Base-by-base conservation (phyloP, 306 rosid species). In the Prinsepia uniflora region DNA sequence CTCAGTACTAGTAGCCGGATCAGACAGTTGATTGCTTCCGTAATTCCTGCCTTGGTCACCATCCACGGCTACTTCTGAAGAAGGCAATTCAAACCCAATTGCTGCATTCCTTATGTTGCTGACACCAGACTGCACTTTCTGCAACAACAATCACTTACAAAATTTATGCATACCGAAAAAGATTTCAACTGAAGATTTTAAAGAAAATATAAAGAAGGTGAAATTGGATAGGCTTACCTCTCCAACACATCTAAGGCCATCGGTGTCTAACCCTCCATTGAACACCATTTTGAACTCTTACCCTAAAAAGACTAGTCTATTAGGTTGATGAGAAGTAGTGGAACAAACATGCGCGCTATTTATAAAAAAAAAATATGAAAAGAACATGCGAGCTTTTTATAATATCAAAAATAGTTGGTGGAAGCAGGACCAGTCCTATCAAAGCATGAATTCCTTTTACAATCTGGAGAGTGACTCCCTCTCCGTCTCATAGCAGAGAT, bases 1-100 rank as follows among this genome's bases (percentile, higher is more conserved):
- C 36, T 76, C 80, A 54, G 66, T 42, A 62, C 71, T 76, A 2
- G 72, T 46, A 13, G 72, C 67, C 10, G 77, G 65, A 30, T 71
- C 77, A n/a, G 59, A 36, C 34, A 42, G 43, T 19, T 30, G 36
- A 30, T 30, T 30, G 2, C 36, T 30, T 30, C 36, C 36, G 4
- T 30, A 30, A 30, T 30, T 30, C 4, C 36, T 3, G 36, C 36
- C 36, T 30, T 18, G 67, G 14, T 15, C 19, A 7, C 30, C 66
- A 20, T 54, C 45, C 44, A 22, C 39, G 13, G 18, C 7, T 14
- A 49, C 54, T 49, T 12, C 6, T 24, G 47, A 11, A 65, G 79
- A 36, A 7, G 76, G 59, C 60, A 77, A n/a, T 57, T 53, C 17
- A 7, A 64, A n/a, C 8, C 56, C 65, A 30, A 30, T 30, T 5